Conservation (phyloP, 495 filamentous ascomycete species). For the Penicillium diatomitis region DNA sequence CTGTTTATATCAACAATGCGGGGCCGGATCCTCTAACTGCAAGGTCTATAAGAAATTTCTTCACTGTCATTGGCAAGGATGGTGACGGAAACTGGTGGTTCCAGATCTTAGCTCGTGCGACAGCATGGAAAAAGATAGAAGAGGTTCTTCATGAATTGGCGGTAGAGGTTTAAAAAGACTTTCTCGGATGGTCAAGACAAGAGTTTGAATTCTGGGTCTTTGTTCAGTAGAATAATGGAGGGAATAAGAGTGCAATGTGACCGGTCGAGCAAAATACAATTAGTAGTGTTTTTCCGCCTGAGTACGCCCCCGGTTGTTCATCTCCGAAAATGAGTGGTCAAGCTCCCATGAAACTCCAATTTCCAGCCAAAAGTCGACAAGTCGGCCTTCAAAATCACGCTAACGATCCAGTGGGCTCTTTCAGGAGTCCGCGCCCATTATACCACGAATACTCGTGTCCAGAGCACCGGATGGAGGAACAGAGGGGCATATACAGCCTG, state of each 20-base stretch:
- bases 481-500: constrained; percentile 21
- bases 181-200: not conserved
- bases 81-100: constrained; percentile 1
- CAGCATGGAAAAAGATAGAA: not conserved
- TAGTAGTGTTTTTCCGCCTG: too few species aligned
- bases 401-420: not conserved
- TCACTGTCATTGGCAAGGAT: constrained; percentile 5
- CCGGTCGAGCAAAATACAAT: not conserved
- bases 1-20: not conserved
- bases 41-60: not conserved
- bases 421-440: constrained; percentile 4
- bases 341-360: too few species aligned
- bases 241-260: not conserved
- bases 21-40: not conserved
- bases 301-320: too few species aligned
- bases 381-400: not conserved
- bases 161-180: not conserved
- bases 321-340: too few species aligned
- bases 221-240: too few species aligned
- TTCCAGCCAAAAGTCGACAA: not conserved
- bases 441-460: constrained; percentile 5
- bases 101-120: constrained; percentile 1
- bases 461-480: constrained; percentile 3
- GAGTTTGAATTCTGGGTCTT: too few species aligned
- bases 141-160: not conserved